Evolutionary conservation across 768 basidiomycete species (phyloP).

Genomic region (Melanogaster broomeanus): DNA sequence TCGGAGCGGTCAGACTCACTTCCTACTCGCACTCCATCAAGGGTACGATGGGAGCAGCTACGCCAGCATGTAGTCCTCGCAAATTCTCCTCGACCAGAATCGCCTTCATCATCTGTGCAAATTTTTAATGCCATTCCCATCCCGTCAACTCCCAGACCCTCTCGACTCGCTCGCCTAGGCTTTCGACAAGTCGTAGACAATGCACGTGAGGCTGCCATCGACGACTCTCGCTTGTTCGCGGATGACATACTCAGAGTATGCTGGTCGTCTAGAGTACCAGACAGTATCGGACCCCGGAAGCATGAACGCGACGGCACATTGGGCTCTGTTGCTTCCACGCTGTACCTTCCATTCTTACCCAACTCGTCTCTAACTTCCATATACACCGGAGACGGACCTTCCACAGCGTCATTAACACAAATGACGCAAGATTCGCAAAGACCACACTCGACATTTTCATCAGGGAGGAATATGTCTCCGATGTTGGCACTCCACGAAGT

Average conservation of each 20-base stretch:
- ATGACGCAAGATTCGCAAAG: slow-evolving; percentile 38
- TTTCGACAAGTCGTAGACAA: slow-evolving; percentile 70
- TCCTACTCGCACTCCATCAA: slow-evolving; percentile 32
- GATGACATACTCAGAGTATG: slow-evolving; percentile 60
- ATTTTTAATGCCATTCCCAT: slow-evolving; percentile 9
- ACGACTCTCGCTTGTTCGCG: slow-evolving; percentile 51
- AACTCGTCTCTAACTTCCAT: slow-evolving; percentile 28
- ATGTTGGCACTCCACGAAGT: slow-evolving; percentile 47
- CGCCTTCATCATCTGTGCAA: slow-evolving; percentile 16
- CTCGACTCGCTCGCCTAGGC: slow-evolving; percentile 50
- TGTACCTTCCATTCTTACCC: slow-evolving; percentile 46
- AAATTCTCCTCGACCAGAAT: slow-evolving; percentile 20
- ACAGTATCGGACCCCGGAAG: slow-evolving; percentile 25
- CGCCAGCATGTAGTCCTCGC: slow-evolving; percentile 54
- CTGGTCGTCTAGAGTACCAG: slow-evolving; percentile 51
- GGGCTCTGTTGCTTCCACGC: slow-evolving; percentile 34
- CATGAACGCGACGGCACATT: slow-evolving; percentile 31
- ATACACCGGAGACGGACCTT: slow-evolving; percentile 12
- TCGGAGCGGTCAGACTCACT: neutral
- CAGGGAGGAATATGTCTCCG: slow-evolving; percentile 34
- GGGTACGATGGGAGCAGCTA: slow-evolving; percentile 52
- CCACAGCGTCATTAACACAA: slow-evolving; percentile 21
- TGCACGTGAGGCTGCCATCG: slow-evolving; percentile 49
- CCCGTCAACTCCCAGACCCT: slow-evolving; percentile 49
- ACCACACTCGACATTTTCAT: slow-evolving; percentile 45